Conservation (phyloP, 768 basidiomycete genomes). For the Mycena crocata region DNA sequence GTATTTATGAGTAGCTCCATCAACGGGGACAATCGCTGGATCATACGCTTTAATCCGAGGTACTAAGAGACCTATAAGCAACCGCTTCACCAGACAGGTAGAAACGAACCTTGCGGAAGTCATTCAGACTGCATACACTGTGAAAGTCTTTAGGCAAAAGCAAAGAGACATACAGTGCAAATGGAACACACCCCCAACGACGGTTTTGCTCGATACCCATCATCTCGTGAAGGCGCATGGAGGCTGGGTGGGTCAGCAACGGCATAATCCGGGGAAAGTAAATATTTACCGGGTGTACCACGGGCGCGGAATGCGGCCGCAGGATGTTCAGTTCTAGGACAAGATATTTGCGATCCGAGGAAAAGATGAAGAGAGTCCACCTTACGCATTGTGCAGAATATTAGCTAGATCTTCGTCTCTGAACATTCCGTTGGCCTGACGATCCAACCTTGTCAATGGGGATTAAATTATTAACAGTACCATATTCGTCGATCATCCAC, state of each 20-base stretch:
- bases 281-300: slow-evolving; percentile 66
- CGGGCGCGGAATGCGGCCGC: slow-evolving; percentile 83
- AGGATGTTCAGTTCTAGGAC: slow-evolving; percentile 72
- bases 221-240: slow-evolving; percentile 82
- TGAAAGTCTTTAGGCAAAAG: no score
- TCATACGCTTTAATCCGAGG: slow-evolving; percentile 81
- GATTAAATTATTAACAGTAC: no score
- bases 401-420: slow-evolving; percentile 77
- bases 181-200: slow-evolving; percentile 82
- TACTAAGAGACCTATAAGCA: slow-evolving; percentile 55
- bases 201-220: slow-evolving; percentile 87
- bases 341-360: slow-evolving; percentile 1
- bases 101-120: slow-evolving; percentile 73
- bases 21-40: not conserved
- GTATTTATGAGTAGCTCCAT: not conserved
- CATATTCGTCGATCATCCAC: no score
- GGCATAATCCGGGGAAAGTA: not conserved
- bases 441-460: no score
- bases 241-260: no score
- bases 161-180: no score
- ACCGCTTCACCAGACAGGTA: not conserved
- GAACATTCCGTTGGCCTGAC: slow-evolving; percentile 71
- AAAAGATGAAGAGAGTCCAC: slow-evolving; percentile 23
- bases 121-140: slow-evolving; percentile 87
- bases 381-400: slow-evolving; percentile 76